Base-by-base conservation (phyloP, 1,284 basidiomycete species). In the Heterobasidion irregulare region DNA sequence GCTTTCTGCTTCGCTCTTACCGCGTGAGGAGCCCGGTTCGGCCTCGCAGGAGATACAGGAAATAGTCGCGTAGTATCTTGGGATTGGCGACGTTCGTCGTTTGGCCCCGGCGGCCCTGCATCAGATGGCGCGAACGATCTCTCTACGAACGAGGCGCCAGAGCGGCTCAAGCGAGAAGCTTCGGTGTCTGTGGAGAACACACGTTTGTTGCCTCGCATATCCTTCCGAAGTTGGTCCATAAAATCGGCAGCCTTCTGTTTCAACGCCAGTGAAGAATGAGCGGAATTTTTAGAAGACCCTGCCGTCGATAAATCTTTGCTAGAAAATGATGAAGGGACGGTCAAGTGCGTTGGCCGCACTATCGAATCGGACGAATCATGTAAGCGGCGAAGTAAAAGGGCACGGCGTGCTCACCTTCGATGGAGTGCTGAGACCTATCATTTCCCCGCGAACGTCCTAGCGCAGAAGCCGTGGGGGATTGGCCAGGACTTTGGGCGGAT, bases 151-250 rank as follows among this genome's bases (percentile, higher is more conserved):
- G 35, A 49, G 32, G 26, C 46, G 12, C 12, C 46, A 47, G 36
- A 9, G 34, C n/a, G 36, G 50, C 50, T 36, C 34, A 57, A 12
- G 8, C 75, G 75, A 32, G 79, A 79, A 35, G 72, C 59, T 19
- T 84, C 83, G 0, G 80, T 83, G 19, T 83, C 82, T 2, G 75
- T 78, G 2, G 86, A 87, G 62, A 86, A 84, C 1, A 86, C 61
- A 16, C 86, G 82, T 65, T 86, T 88, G 46, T 79, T 76, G 8
- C 80, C 77, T 62, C 80, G 83, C 75, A 89, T 80, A 61, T 89
- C 86, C 55, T 75, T 76, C 68, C 87, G 86, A 59, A 93, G 91
- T 59, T 90, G 87, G 15, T 85, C 86, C 87, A 94, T 92, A 49
- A 94, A 71, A 43, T 78, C 82, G 10, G 82, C 87, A 4, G 88